phyloP scores from a whole-genome alignment of 129 eudicot species.

The Flaveria bidentis region DNA sequence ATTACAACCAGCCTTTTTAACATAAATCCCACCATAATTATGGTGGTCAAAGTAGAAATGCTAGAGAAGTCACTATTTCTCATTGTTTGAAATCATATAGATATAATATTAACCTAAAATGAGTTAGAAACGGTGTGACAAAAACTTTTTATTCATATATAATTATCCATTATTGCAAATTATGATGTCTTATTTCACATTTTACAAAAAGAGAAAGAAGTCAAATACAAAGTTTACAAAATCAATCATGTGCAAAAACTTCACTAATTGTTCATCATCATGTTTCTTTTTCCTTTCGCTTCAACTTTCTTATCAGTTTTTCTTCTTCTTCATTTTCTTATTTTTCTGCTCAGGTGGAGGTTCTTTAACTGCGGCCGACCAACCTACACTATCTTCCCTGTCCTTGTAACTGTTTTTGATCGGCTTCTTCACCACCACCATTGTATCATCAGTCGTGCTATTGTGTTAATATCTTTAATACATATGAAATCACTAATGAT shows the following conservation, averaged over 20 bases:
- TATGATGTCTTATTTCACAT: not conserved
- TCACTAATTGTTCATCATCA: constrained; percentile 8
- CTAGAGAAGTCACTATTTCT: too few relatives aligned
- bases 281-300: not conserved
- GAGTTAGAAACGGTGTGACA: not conserved
- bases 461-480: too few relatives aligned
- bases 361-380: too few relatives aligned
- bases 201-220: not conserved
- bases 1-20: too few relatives aligned
- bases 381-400: too few relatives aligned
- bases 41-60: too few relatives aligned
- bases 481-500: too few relatives aligned
- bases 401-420: too few relatives aligned
- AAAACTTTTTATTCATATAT: constrained; percentile 1
- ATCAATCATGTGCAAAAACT: not conserved
- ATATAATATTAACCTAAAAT: not conserved
- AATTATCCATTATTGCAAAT: constrained; percentile 6
- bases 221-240: not conserved
- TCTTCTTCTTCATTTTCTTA: constrained; percentile 43
- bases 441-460: too few relatives aligned
- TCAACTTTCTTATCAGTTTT: constrained; percentile 29
- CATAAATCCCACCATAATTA: too few relatives aligned
- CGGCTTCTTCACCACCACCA: too few relatives aligned
- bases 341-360: not conserved
- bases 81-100: too few relatives aligned